Base-by-base conservation (phyloP, 345 rosid genomes). In the Euphorbia tirucalli region DNA sequence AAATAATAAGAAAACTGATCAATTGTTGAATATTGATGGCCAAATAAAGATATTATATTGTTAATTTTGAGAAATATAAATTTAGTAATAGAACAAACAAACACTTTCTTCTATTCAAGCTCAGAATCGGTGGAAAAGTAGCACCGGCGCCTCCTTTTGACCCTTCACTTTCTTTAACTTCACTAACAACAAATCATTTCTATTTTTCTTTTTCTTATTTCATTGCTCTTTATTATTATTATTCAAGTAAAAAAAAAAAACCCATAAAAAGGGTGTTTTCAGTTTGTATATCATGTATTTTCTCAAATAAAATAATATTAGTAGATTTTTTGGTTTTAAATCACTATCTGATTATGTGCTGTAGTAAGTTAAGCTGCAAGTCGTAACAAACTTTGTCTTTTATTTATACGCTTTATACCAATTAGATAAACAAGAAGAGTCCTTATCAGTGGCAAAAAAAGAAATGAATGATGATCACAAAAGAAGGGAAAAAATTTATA, bases 51-150 rank as follows among this genome's bases (percentile, higher is more conserved):
- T 1, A 41, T 11, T 41, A 46, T 7, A 46, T 46, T 46, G 52
- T 13, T 16, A 46, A 11, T 11, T 46, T 46, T 46, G 52, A 15
- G 52, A 46, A 46, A 46, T 46, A 46, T 46, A 16, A 46, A 5
- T 14, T 6, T 37, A 6, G 10, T 21, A 35, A 9, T 15, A 27
- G 4, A 5, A 50, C 25, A 43, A 46, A 46, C 52, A 13, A 13
- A 46, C 52, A 46, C 52, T 46, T 1, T 16, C 7, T 13, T 46
- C 52, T 46, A 46, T 7, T 1, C 14, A 48, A 54, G 32, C 59
- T 18, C 37, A 59, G 71, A 43, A 72, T 50, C 79, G 39, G 77
- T 74, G 65, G 74, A 77, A 82, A 77, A 78, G 77, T 61, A 56
- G 78, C 0, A 49, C 70, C 79, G 79, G 80, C 79, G 77, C 74